Evolutionary conservation across 306 rosid genomes (phyloP).

Genomic region (Trichosanthes truncata): DNA sequence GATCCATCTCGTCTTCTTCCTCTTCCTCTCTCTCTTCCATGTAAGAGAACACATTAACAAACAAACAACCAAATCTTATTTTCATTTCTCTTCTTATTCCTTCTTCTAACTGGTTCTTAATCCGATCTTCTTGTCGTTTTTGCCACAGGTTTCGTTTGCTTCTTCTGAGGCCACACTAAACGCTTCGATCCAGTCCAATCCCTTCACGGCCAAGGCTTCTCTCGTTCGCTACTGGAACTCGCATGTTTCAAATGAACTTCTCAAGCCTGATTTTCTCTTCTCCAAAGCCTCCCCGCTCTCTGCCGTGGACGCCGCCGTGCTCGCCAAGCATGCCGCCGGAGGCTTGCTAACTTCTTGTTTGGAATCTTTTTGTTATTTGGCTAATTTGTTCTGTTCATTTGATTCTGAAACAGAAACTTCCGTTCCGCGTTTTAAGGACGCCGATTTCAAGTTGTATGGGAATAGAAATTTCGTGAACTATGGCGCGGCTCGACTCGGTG

Average conservation of each 20-base stretch:
- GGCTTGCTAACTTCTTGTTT: constrained; percentile 25
- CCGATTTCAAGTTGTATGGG: constrained; percentile 45
- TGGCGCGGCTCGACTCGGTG: constrained; percentile 32
- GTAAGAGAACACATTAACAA: too few relatives aligned
- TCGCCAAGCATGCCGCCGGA: constrained; percentile 26
- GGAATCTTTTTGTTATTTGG: constrained; percentile 46
- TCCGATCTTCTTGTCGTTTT: neutral
- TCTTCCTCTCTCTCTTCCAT: constrained; percentile 37
- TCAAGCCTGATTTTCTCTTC: constrained; percentile 44
- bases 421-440: constrained; percentile 3
- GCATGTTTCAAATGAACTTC: constrained; percentile 33
- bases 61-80: constrained; percentile 10
- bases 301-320: constrained; percentile 31
- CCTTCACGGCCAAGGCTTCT: constrained; percentile 68
- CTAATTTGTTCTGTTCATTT: constrained; percentile 48
- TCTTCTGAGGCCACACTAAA: neutral
- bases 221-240: constrained; percentile 64
- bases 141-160: constrained; percentile 36
- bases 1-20: constrained; percentile 27
- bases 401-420: constrained; percentile 8
- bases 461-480: constrained; percentile 56
- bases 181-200: constrained; percentile 25
- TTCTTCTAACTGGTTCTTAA: neutral
- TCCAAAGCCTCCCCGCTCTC: constrained; percentile 70
- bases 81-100: neutral